Evolutionary conservation across 2,329 filamentous ascomycete species (phyloP).

Genomic region (Niveomyces coronatus): DNA sequence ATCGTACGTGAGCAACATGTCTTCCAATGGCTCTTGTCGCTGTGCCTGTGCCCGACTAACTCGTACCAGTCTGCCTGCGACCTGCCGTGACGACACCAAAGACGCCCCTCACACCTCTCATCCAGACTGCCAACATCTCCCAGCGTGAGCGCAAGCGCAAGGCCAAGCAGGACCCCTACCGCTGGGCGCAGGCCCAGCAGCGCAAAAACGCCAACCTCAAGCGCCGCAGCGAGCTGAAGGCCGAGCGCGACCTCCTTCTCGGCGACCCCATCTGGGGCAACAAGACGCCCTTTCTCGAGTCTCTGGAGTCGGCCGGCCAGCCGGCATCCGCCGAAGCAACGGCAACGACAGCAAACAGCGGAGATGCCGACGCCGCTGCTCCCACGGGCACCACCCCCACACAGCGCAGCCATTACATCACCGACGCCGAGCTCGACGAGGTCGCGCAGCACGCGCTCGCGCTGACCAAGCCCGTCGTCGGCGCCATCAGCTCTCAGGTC

Average conservation of each 20-base stretch:
- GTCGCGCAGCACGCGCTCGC: conserved; percentile 58
- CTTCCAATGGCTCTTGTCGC: conserved; percentile 8
- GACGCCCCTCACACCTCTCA: conserved; percentile 45
- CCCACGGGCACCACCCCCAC: neutral
- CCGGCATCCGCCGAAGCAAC: conserved; percentile 23
- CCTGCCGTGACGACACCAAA: conserved; percentile 36
- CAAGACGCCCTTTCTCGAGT: conserved; percentile 72
- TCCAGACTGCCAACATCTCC: conserved; percentile 55
- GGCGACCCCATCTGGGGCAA: conserved; percentile 75
- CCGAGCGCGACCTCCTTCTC: conserved; percentile 51
- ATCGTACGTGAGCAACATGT: conserved; percentile 40
- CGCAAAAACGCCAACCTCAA: conserved; percentile 75
- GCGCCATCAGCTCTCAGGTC: conserved; percentile 24
- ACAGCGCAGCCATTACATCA: conserved; percentile 68
- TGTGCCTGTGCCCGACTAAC: conserved; percentile 2
- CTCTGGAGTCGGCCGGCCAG: conserved; percentile 58
- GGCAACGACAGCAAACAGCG: conserved; percentile 26
- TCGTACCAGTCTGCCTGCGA: conserved; percentile 53
- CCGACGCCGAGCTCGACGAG: conserved; percentile 52
- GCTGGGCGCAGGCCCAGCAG: conserved; percentile 69
- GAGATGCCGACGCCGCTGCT: conserved; percentile 19
- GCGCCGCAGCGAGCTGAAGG: conserved; percentile 58
- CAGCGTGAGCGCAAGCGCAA: conserved; percentile 53
- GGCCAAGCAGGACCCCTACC: conserved; percentile 69
- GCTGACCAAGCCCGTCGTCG: conserved; percentile 50